phyloP scores from a whole-genome alignment of 768 basidiomycete genomes.

The Auriscalpium microsporum region DNA sequence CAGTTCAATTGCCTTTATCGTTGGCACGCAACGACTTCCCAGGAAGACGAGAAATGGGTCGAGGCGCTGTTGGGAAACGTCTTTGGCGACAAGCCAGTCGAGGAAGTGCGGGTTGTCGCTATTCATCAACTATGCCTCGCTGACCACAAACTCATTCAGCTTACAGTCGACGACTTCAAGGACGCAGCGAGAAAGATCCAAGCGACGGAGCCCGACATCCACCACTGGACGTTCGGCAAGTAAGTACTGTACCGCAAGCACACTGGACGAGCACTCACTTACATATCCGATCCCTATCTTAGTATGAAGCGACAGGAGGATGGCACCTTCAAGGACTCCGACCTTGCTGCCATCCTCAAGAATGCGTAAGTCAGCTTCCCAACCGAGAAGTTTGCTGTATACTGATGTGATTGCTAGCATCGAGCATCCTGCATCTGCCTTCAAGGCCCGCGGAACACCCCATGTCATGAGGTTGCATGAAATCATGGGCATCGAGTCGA shows the following conservation, averaged over 20 bases:
- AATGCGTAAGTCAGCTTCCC: slow-evolving; percentile 43
- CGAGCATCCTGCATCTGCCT: slow-evolving; percentile 61
- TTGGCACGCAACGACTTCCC: slow-evolving; percentile 79
- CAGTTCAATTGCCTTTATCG: slow-evolving; percentile 83
- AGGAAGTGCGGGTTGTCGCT: slow-evolving; percentile 21
- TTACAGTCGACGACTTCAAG: slow-evolving; percentile 46
- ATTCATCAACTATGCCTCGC: no score
- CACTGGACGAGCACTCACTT: neutral
- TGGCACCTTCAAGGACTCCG: slow-evolving; percentile 58
- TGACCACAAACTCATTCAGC: slow-evolving; percentile 9
- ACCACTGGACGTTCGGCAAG: slow-evolving; percentile 63
- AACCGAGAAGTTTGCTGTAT: neutral
- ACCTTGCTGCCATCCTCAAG: slow-evolving; percentile 59
- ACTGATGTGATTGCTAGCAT: slow-evolving; percentile 35
- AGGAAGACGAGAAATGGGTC: slow-evolving; percentile 66
- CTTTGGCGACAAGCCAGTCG: slow-evolving; percentile 45
- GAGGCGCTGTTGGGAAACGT: slow-evolving; percentile 36
- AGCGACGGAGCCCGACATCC: slow-evolving; percentile 34
- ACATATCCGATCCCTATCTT: neutral
- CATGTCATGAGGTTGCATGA: slow-evolving; percentile 65
- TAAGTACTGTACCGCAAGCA: slow-evolving; percentile 26
- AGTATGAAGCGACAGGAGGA: slow-evolving; percentile 56
- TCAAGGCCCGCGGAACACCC: slow-evolving; percentile 73
- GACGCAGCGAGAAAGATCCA: slow-evolving; percentile 31
- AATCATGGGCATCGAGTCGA: slow-evolving; percentile 77